A percentile compares a stretch with the other conserved stretches of the same genome.
phyloP scores from a whole-genome alignment of 1,284 basidiomycete species.

The Boletus smithii region DNA sequence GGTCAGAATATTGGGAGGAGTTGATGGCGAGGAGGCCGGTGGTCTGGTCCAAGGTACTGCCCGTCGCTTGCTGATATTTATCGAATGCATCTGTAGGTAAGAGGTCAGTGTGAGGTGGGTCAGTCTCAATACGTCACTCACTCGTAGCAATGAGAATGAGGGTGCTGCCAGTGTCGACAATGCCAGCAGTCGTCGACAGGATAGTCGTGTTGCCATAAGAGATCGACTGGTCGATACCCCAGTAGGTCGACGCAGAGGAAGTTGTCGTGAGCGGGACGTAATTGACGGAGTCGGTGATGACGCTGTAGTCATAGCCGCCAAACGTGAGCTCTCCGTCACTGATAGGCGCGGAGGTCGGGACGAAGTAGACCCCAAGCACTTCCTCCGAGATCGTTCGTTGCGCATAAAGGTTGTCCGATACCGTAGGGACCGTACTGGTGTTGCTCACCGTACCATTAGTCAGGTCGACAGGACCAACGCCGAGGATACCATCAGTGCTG shows the following conservation, averaged over 20 bases:
- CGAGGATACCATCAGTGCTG: conserved; percentile 56
- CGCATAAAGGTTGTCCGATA: conserved; percentile 41
- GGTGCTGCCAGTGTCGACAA: neutral
- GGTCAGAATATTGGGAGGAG: neutral
- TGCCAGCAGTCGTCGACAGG: neutral
- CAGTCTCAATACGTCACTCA: neutral
- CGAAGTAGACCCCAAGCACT: conserved; percentile 50
- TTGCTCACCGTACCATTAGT: conserved; percentile 37
- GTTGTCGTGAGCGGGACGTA: conserved; percentile 50
- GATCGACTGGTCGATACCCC: conserved; percentile 54
- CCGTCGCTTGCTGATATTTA: neutral
- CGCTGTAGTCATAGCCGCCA: conserved; percentile 44
- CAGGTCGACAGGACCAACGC: conserved; percentile 54
- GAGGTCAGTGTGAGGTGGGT: neutral
- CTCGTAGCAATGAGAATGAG: neutral
- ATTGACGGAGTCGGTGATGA: conserved; percentile 41
- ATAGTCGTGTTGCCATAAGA: neutral
- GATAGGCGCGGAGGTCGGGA: conserved; percentile 35
- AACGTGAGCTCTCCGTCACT: conserved; percentile 47
- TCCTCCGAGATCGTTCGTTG: conserved; percentile 44
- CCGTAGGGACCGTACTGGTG: conserved; percentile 36
- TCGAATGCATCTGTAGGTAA: neutral
- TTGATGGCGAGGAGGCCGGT: neutral
- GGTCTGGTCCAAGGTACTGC: neutral
- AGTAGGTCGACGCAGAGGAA: conserved; percentile 45